Base-by-base conservation (phyloP, 1,284 basidiomycete species). In the Cystobasidium sp. region DNA sequence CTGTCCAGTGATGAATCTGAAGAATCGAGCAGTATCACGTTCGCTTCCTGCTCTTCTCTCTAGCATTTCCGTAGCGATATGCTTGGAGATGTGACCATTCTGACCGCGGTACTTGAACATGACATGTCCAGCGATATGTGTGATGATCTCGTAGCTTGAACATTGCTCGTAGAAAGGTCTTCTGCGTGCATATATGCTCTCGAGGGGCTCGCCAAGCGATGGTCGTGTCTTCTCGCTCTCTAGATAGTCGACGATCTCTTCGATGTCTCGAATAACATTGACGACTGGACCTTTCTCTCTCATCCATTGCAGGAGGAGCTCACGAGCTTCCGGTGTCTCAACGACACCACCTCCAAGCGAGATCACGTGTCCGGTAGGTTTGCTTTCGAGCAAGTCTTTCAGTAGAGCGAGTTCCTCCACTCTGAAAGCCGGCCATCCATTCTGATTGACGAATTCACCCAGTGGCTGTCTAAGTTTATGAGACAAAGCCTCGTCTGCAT, bases 331-430 rank as follows among this genome's bases (percentile, higher is more conserved):
- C 6, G 89, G 86, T 0, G 89, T 92, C 84, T 99, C 97, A 55
- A 98, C 92, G 67, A 99, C 89, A 0, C 96, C 95, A 5, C 97
- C 97, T 12, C 97, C 96, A n/a, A 98, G 88, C 75, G 91, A 93
- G 80, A 97, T 88, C 67, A 97, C 86, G 81, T 92, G 88, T 2
- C 88, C 88, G 24, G 86, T 80, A 1, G 79, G 76, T 41, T 80
- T 70, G 62, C 78, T 77, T 41, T 75, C 68, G 63, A 84, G 74
- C 39, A 84, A 78, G 69, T 83, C 81, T 70, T 81, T 77, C 18
- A 84, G 77, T 47, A 83, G 78, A 53, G 79, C 80, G 12, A 81
- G 78, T 78, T 84, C 84, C 74, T 78, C 80, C 39, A 69, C 82
- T 31, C 92, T 88, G 86, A 94, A 94, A 4, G 87, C 88, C 0